Evolutionary conservation across 768 basidiomycete species (phyloP), one percentile per base, ranked within the genome.

Genomic region (Suillus alpinus): DNA sequence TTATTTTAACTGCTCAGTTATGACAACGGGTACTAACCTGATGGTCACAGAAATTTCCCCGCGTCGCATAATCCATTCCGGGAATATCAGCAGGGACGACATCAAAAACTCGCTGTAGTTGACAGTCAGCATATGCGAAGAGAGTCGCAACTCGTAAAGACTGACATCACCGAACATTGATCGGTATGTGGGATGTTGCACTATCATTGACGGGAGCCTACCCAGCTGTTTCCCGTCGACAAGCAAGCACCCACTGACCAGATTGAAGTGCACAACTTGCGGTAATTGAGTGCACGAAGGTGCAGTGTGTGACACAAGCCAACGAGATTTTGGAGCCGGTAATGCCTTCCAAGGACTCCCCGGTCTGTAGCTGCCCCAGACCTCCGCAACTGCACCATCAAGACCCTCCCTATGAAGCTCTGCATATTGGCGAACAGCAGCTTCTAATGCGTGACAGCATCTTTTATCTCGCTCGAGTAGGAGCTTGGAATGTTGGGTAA

Each of bases 381-480:
- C 50, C 23, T 50, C 29, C 20, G 10, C 1, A 1, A 73, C 3
- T 0, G 71, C 72, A 26, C 46, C 56, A 51, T 70, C 56, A 5
- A 74, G 47, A 3, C 69, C 71, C 31, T 31, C 23, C 44, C 62
- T 40, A 0, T 36, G 14, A 3, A 7, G 4, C 20, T 57, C 62
- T 1, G 65, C 62, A 23, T 55, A 18, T 23, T 50, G 32, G 0
- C 49, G 41, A 9, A 70, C 5, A 14, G 58, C 16, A 5, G 44
- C 29, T 59, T 72, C 67, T 4, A 78, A 41, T 6, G 23, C 51
- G 26, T 70, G 58, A 6, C 76, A 67, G 34, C 75, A 57, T 14
- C 74, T 69, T 16, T 67, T 59, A 44, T 78, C 70, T 13, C 76
- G 68, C 20, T 71, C 67, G 13, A 73, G 61, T 29, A 75, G 65